Conservation (phyloP, 768 basidiomycete species). For the Suillus subluteus region DNA sequence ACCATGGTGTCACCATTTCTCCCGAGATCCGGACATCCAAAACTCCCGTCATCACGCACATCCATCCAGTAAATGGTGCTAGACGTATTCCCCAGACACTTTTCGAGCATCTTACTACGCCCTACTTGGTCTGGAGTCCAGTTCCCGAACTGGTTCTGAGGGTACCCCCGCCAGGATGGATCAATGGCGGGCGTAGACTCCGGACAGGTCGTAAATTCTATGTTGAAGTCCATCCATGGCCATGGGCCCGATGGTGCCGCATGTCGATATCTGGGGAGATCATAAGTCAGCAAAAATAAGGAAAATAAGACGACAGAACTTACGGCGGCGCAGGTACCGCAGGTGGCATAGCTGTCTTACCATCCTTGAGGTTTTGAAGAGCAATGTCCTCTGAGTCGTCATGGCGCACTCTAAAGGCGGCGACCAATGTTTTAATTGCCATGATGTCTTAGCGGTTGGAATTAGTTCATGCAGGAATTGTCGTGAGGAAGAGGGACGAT, state of each 20-base stretch:
- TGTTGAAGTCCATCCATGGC: constrained; percentile 34
- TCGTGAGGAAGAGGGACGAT: neutral
- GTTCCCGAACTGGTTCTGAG: constrained; percentile 33
- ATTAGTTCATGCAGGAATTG: neutral
- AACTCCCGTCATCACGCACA: constrained; percentile 17
- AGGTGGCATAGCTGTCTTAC: neutral
- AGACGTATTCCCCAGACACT: constrained; percentile 15
- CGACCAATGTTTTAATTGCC: neutral
- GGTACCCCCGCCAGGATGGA: constrained; percentile 21
- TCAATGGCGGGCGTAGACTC: neutral
- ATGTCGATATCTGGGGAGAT: constrained; percentile 19
- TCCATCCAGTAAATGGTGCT: constrained; percentile 32
- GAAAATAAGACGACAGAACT: neutral
- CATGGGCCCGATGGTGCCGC: constrained; percentile 34
- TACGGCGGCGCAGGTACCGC: constrained; percentile 1
- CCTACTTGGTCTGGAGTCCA: constrained; percentile 35
- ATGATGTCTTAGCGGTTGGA: neutral
- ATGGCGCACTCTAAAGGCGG: neutral
- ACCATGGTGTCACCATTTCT: neutral
- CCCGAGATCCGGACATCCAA: neutral
- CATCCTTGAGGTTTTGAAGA: neutral
- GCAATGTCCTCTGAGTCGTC: neutral
- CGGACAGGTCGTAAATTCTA: neutral
- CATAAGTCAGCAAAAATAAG: neutral
- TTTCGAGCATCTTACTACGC: constrained; percentile 34